Conservation (phyloP, 768 basidiomycete species). For the Naganishia onofrii region DNA sequence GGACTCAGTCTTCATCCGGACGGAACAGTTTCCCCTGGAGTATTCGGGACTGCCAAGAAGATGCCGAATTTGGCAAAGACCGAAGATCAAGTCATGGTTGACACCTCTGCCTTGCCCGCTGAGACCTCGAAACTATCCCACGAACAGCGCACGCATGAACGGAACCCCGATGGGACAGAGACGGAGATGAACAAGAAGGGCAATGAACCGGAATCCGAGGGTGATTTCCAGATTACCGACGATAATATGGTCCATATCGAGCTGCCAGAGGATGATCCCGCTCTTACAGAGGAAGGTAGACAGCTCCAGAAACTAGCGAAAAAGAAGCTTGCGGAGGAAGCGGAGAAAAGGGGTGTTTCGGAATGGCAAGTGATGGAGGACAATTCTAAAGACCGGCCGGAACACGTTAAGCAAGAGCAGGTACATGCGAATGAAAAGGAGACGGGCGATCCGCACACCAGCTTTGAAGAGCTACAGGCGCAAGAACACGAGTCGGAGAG, state of each 20-base stretch:
- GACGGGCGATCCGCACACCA: background rate
- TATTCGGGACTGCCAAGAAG: conserved; percentile 1
- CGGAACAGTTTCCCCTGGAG: conserved; percentile 1
- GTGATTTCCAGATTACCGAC: background rate
- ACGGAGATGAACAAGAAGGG: conserved; percentile 14
- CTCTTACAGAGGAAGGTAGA: conserved; percentile 14
- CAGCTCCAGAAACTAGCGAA: conserved; percentile 6
- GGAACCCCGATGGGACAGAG: background rate
- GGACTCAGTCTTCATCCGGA: conserved; percentile 12
- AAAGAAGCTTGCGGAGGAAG: background rate
- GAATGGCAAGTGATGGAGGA: conserved; percentile 20
- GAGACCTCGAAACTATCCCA: background rate
- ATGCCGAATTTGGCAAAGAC: background rate
- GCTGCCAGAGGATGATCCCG: conserved; percentile 1
- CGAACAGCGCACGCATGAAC: background rate
- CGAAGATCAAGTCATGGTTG: conserved; percentile 7
- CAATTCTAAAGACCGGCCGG: background rate
- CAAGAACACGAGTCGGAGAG: background rate
- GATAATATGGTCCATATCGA: conserved; percentile 22
- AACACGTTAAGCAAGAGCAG: conserved; percentile 7
- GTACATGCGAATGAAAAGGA: conserved; percentile 4
- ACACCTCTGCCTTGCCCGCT: background rate
- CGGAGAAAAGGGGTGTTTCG: background rate
- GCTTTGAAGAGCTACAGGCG: background rate
- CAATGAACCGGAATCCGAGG: background rate